phyloP scores from a whole-genome alignment of 2,329 filamentous ascomycete genomes.

The Pezicula rhizophila region DNA sequence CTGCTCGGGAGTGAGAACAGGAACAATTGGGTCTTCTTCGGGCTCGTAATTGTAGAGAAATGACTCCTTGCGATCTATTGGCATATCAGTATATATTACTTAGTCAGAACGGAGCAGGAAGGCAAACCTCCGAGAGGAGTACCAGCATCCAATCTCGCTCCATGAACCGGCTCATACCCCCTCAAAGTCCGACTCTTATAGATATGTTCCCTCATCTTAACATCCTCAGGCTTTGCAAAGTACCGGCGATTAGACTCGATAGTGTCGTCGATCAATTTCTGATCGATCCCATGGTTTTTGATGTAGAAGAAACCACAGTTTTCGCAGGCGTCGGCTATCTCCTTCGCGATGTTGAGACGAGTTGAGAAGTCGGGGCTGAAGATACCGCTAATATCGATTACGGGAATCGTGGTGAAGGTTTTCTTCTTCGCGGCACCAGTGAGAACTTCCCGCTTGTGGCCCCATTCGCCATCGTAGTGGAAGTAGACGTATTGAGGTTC shows the following conservation, averaged over 20 bases:
- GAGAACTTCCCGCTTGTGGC: conserved; percentile 7
- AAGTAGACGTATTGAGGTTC: conserved; percentile 9
- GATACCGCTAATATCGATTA: conserved; percentile 33
- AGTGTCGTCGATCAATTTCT: neutral
- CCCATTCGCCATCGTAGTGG: conserved; percentile 6
- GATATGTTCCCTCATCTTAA: conserved; percentile 29
- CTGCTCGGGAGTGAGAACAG: conserved; percentile 5
- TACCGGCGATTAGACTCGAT: neutral
- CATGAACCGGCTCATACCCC: neutral
- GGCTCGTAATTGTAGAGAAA: conserved; percentile 13
- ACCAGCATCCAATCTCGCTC: neutral
- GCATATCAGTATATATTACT: neutral
- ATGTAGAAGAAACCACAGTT: conserved; percentile 37
- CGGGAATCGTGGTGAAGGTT: conserved; percentile 28
- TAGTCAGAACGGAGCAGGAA: neutral
- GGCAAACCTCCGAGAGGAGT: conserved; percentile 36
- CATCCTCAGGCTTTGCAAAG: conserved; percentile 22
- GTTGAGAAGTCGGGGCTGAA: conserved; percentile 26
- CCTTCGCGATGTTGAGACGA: conserved; percentile 27
- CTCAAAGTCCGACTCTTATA: conserved; percentile 29
- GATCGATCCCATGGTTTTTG: conserved; percentile 25
- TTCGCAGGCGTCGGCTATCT: conserved; percentile 30
- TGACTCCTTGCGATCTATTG: conserved; percentile 9
- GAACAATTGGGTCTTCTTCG: conserved; percentile 5
- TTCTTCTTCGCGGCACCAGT: neutral